phyloP scores from a whole-genome alignment of 2,329 filamentous ascomycete genomes.

The Raffaelea deltoideospora region DNA sequence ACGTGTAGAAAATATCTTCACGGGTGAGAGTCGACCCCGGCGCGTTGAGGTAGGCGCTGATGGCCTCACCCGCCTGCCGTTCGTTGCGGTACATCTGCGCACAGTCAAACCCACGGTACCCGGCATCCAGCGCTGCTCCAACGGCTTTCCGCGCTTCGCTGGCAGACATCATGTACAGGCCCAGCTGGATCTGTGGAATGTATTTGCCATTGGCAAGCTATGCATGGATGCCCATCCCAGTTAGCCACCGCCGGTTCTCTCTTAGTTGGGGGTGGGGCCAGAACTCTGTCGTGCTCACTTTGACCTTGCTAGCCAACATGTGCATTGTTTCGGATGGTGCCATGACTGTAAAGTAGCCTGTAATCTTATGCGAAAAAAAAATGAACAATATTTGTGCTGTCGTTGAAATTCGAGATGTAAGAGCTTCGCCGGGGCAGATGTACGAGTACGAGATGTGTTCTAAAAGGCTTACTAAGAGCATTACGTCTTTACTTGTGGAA shows the following conservation, averaged over 20 bases:
- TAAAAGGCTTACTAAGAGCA: no score
- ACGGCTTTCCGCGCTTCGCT: conserved; percentile 43
- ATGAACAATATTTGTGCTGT: no score
- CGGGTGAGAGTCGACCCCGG: conserved; percentile 42
- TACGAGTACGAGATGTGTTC: no score
- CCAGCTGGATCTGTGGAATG: conserved; percentile 60
- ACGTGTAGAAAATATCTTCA: conserved; percentile 64
- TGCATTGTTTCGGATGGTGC: neutral
- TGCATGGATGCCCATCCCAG: no score
- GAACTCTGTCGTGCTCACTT: neutral
- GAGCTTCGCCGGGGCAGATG: no score
- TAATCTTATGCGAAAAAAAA: no score
- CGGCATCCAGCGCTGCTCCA: conserved; percentile 36
- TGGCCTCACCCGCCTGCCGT: conserved; percentile 49
- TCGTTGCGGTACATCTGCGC: conserved; percentile 54
- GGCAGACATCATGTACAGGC: conserved; percentile 57
- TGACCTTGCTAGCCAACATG: neutral
- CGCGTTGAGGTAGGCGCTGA: conserved; percentile 36
- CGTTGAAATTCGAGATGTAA: no score
- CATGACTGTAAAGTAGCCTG: neutral
- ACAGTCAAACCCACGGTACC: conserved; percentile 36
- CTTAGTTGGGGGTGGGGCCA: neutral
- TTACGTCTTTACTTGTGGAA: no score
- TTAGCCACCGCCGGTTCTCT: conserved; percentile 14
- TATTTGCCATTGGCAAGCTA: conserved; percentile 49